Base-by-base conservation (phyloP, 345 rosid genomes). In the Mallotus nudiflorus region DNA sequence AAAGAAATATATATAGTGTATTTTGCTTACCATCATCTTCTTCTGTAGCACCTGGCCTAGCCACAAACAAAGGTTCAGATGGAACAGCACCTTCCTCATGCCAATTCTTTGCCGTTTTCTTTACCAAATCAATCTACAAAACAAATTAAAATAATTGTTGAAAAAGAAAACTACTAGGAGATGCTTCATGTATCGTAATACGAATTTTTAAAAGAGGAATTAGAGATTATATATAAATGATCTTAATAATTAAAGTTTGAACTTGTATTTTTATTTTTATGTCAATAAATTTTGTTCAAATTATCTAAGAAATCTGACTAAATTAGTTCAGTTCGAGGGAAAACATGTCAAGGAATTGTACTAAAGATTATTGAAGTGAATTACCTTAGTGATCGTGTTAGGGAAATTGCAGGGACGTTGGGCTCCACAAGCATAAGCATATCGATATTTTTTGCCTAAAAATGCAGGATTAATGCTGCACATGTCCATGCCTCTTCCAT, bases 401-500 rank as follows among this genome's bases (percentile, higher is more conserved):
- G 97, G 99, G 82, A 95, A 95, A 63, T 95, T 87, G 61, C 99
- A 91, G 45, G 99, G 99, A 16, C 99, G 91, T 44, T 82, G 69
- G 51, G 99, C 99, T 39, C 97, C 97, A 67, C 98, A 94, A 6
- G 97, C 98, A 73, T 94, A 91, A 69, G 89, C 87, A 59, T 87
- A 94, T 77, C 98, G 83, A 22, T 94, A 89, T 42, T 86, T 85
- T 70, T 72, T 82, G 49, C 97, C 98, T 74, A 90, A 70, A 73
- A 78, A 70, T 27, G 78, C 76, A 42, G 93, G 98, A 82, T 94
- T 94, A 48, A 91, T 85, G 83, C 90, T 88, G 79, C 98, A 94
- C 98, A 94, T 91, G 66, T 94, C 98, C 95, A 94, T 88, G 22
- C 95, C 98, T 71, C 86, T 90, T 4, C 99, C 99, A 80, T 94